Conservation (phyloP, 306 rosid species). For the Potentilla sterilis region DNA sequence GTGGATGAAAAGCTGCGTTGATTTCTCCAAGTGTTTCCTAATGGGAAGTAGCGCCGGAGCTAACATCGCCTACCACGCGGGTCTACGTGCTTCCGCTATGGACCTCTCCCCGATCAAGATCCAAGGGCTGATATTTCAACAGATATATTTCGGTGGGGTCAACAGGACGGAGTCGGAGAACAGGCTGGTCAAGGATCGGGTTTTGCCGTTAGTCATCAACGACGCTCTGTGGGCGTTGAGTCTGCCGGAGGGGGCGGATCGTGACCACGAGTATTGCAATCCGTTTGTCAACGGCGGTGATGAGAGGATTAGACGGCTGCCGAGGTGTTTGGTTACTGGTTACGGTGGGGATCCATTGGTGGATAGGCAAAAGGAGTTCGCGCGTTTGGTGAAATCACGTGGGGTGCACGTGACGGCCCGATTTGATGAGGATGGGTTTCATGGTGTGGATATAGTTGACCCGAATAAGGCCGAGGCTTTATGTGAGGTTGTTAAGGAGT, state of each 20-base stretch:
- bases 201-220: slow-evolving; percentile 45
- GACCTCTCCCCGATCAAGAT: slow-evolving; percentile 45
- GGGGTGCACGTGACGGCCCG: slow-evolving; percentile 45
- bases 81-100: slow-evolving; percentile 39
- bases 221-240: slow-evolving; percentile 64
- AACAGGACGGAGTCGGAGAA: slow-evolving; percentile 50
- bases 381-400: slow-evolving; percentile 36
- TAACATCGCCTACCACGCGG: slow-evolving; percentile 57
- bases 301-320: slow-evolving; percentile 54
- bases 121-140: slow-evolving; percentile 47
- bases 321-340: slow-evolving; percentile 44
- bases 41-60: slow-evolving; percentile 74
- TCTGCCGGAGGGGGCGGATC: slow-evolving; percentile 54
- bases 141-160: slow-evolving; percentile 54
- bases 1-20: slow-evolving; percentile 54
- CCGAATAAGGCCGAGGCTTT: slow-evolving; percentile 33
- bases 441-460: slow-evolving; percentile 62
- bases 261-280: slow-evolving; percentile 64
- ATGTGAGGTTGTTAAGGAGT: slow-evolving; percentile 20
- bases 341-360: slow-evolving; percentile 62
- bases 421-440: slow-evolving; percentile 51
- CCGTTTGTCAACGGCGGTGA: slow-evolving; percentile 27
- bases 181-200: slow-evolving; percentile 35
- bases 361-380: slow-evolving; percentile 60
- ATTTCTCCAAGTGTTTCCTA: slow-evolving; percentile 39